phyloP scores from a whole-genome alignment of 1,284 basidiomycete genomes.

The Austroboletus niveus region DNA sequence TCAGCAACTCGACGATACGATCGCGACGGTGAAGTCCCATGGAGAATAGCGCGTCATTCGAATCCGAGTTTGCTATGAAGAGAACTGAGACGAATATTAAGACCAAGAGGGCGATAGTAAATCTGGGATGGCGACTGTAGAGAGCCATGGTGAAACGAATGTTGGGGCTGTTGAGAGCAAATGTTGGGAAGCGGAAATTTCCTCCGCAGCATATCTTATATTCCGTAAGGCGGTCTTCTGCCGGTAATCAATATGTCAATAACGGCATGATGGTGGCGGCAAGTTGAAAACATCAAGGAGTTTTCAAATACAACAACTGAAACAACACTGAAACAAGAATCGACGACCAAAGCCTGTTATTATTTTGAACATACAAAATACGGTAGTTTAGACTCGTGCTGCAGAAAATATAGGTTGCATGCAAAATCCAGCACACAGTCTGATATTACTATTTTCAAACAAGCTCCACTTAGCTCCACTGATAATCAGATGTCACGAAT shows the following conservation, averaged over 20 bases:
- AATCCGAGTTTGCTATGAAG: conserved; percentile 26
- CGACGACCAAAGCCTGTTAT: too few species aligned
- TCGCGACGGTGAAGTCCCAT: conserved; percentile 2
- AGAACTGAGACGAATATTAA: conserved; percentile 28
- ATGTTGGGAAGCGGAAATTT: not conserved
- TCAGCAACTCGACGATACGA: conserved; percentile 11
- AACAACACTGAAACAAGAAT: too few species aligned
- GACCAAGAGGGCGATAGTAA: conserved; percentile 28
- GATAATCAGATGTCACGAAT: not conserved
- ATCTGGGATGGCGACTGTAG: conserved; percentile 31
- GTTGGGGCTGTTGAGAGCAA: conserved; percentile 15
- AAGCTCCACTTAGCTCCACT: not conserved
- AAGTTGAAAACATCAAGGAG: too few species aligned
- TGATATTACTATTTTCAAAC: not conserved
- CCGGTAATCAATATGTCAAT: too few species aligned
- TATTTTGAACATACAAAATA: too few species aligned
- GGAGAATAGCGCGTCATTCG: conserved; percentile 2
- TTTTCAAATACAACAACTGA: too few species aligned
- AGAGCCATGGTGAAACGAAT: conserved; percentile 23
- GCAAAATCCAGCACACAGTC: not conserved
- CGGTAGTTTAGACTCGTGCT: too few species aligned
- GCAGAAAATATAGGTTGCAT: not conserved
- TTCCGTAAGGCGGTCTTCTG: too few species aligned
- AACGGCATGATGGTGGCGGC: too few species aligned
- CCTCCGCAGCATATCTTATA: too few species aligned